phyloP scores from a whole-genome alignment of 768 basidiomycete species.

The Paxillus ammoniavirescens region DNA sequence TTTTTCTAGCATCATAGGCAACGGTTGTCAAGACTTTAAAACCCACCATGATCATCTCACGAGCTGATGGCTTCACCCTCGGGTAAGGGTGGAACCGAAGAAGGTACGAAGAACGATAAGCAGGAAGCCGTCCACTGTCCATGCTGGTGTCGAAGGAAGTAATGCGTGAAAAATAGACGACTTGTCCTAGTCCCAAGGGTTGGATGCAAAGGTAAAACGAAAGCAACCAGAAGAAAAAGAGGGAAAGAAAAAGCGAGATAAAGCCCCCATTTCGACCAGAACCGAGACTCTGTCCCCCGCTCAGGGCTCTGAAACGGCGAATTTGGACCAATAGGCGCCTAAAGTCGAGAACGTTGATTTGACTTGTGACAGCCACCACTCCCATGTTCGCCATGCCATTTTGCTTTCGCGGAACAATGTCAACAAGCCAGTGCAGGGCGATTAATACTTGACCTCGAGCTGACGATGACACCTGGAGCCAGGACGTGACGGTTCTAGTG shows the following conservation, averaged over 20 bases:
- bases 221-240: slow-evolving; percentile 1
- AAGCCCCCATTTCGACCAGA: not conserved
- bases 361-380: not conserved
- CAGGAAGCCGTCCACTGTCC: slow-evolving; percentile 16
- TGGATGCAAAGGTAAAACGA: not conserved
- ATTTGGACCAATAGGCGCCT: slow-evolving; percentile 1
- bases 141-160: slow-evolving; percentile 6
- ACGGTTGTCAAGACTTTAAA: not conserved
- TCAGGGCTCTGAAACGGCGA: slow-evolving; percentile 1
- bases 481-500: not conserved
- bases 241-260: not conserved
- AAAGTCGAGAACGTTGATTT: not conserved
- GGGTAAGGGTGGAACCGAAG: slow-evolving; percentile 30
- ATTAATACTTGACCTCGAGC: not conserved
- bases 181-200: not conserved
- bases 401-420: slow-evolving; percentile 1
- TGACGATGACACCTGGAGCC: not conserved
- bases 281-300: not conserved
- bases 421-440: not conserved
- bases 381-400: not conserved
- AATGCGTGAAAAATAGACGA: not conserved
- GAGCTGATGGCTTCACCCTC: slow-evolving; percentile 17
- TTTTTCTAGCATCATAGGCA: slow-evolving; percentile 5
- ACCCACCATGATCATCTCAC: slow-evolving; percentile 27
- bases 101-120: slow-evolving; percentile 30